Evolutionary conservation across 768 basidiomycete genomes (phyloP), one percentile per base, ranked within the genome.

Genomic region (Rhodotorula sphaerocarpa): DNA sequence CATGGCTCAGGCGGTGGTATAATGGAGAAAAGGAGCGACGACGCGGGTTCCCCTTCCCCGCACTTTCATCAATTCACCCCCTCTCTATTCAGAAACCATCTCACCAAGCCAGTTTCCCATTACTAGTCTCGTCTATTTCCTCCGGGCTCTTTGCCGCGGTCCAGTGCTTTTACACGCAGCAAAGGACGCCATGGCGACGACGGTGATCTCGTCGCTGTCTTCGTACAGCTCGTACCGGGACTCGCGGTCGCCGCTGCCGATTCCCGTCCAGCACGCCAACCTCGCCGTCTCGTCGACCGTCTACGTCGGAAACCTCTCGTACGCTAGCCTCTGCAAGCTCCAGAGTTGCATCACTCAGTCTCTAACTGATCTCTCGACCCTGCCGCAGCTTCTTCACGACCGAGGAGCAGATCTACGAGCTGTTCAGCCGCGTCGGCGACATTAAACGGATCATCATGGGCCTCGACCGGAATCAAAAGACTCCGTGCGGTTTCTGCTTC

Each of bases 191-290:
- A 65, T 65, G 63, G 63, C 63, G 18, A 65, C 91, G 46, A 86
- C 92, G 79, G 85, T 93, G 70, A 85, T 93, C 50, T 73, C 81
- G 33, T 76, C 86, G 39, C 81, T 96, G 70, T 93, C 96, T 78
- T 87, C 90, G 75, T 92, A 91, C 50, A 95, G 91, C 9, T 90
- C 90, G 75, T 99, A 99, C 78, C 90, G 91, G 75, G 93, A 99
- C 77, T 92, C 88, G 20, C 87, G 92, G 76, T 63, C 39, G 10
- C 60, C 57, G 9, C 60, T 50, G 48, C 44, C 56, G 3, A n/a
- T 61, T 27, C 33, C 48, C 11, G 53, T 55, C 2, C 59, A 56
- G 30, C 56, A 55, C 50, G 55, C 46, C 39, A 57, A 63, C 60
- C 58, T 55, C 34, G 47, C 42, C 45, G 34, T 66, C 45, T 74